Percentiles rank a stretch among this genome's conserved stretches.
These are phyloP conservation scores for Suillus discolor DNA, from an alignment of 768 basidiomycete genomes.

Conservation along the genomic window DNA sequence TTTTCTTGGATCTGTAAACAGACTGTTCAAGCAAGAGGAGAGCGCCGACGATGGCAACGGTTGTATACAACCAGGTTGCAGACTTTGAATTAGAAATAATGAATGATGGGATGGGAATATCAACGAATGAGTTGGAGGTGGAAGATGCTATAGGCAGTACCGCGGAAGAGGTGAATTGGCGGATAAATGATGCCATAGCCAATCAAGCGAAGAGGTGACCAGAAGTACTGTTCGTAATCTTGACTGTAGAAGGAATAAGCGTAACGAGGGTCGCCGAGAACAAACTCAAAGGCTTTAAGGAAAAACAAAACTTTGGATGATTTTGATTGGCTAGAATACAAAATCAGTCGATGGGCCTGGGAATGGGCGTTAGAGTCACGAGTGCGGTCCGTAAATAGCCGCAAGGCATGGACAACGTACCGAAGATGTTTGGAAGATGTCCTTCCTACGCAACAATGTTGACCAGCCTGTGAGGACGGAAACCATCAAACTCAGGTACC, in stretches of 20 bases:
- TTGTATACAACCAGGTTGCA: constrained; percentile 65
- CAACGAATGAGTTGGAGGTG: constrained; percentile 40
- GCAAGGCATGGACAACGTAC: too few relatives aligned
- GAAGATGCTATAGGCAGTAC: constrained; percentile 44
- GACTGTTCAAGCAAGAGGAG: constrained; percentile 87
- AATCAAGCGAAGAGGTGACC: background rate
- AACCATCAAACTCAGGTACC: too few relatives aligned
- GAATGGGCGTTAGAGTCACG: background rate
- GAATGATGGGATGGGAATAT: constrained; percentile 51
- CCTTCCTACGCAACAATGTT: too few relatives aligned
- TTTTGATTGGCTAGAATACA: background rate
- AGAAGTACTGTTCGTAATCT: background rate
- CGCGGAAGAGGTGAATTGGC: constrained; percentile 34
- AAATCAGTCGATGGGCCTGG: constrained; percentile 6
- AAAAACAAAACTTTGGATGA: background rate
- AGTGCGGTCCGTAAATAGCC: too few relatives aligned
- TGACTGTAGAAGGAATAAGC: background rate
- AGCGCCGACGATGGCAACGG: constrained; percentile 64
- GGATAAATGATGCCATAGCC: constrained; percentile 36
- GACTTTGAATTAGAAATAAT: constrained; percentile 31
- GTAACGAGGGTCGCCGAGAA: background rate
- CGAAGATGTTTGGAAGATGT: too few relatives aligned
- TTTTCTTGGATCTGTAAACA: constrained; percentile 89
- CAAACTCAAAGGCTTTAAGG: background rate
- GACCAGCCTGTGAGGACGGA: too few relatives aligned